phyloP scores from a whole-genome alignment of 2,329 filamentous ascomycete species.

The Fusarium cicatricum region DNA sequence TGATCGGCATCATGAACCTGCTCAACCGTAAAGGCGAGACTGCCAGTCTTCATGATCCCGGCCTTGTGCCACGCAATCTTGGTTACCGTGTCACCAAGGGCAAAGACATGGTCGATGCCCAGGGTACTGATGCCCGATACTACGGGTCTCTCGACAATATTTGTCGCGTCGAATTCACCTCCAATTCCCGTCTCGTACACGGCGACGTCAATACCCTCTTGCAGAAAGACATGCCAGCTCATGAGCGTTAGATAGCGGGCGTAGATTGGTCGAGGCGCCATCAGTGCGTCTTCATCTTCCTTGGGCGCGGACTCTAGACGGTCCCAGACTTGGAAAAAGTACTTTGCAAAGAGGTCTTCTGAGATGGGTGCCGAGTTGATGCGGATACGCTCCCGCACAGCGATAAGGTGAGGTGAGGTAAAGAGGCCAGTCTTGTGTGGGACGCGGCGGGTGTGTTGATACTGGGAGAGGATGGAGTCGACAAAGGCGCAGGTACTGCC shows the following conservation, averaged over 20 bases:
- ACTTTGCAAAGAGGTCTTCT: constrained; percentile 66
- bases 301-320: constrained; percentile 52
- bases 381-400: constrained; percentile 72
- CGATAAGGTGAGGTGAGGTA: constrained; percentile 74
- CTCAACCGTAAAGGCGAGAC: constrained; percentile 64
- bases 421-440: constrained; percentile 67
- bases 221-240: constrained; percentile 71
- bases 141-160: constrained; percentile 66
- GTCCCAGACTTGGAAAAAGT: constrained; percentile 76
- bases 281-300: constrained; percentile 45
- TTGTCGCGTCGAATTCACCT: constrained; percentile 74
- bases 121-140: constrained; percentile 71
- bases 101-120: constrained; percentile 73
- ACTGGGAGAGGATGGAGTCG: constrained; percentile 66
- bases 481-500: constrained; percentile 76
- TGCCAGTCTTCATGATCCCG: constrained; percentile 71
- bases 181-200: constrained; percentile 75
- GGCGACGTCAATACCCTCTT: constrained; percentile 67
- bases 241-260: constrained; percentile 71
- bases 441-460: constrained; percentile 48
- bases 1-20: constrained; percentile 57
- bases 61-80: constrained; percentile 79
- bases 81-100: constrained; percentile 68
- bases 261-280: constrained; percentile 61
- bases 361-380: constrained; percentile 67